phyloP scores from a whole-genome alignment of 2,329 filamentous ascomycete genomes.

The Myriosclerotinia curreyana region DNA sequence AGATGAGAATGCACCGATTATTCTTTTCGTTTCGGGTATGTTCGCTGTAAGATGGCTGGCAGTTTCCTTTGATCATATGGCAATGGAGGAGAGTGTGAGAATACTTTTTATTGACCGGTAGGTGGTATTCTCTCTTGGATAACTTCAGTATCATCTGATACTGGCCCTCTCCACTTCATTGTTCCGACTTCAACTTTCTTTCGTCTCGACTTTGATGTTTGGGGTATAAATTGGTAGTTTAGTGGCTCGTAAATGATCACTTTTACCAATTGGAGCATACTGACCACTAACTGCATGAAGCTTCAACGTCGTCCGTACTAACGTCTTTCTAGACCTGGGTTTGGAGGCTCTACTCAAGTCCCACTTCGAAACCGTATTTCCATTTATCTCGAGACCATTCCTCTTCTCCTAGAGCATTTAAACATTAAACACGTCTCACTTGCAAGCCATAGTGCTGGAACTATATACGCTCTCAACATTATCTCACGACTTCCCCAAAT shows the following conservation, averaged over 20 bases:
- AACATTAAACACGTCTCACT: conserved; percentile 41
- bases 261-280: neutral
- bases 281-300: neutral
- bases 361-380: conserved; percentile 40
- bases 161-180: neutral
- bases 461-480: conserved; percentile 46
- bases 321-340: conserved; percentile 42
- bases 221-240: neutral
- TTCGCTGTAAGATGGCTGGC: conserved; percentile 40
- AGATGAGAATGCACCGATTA: conserved; percentile 33
- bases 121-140: conserved; percentile 15
- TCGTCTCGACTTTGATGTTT: neutral
- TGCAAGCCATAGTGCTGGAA: conserved; percentile 44
- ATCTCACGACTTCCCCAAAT: conserved; percentile 38
- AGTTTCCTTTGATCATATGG: conserved; percentile 37
- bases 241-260: neutral
- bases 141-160: neutral
- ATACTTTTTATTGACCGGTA: conserved; percentile 44
- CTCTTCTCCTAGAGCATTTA: conserved; percentile 41
- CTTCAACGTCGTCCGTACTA: neutral
- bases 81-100: conserved; percentile 39
- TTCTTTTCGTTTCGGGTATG: conserved; percentile 44
- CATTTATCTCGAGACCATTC: conserved; percentile 44
- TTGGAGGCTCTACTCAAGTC: conserved; percentile 45
- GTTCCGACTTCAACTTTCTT: neutral